Percentiles rank a stretch among this genome's conserved stretches.
These are phyloP conservation scores for Diophrys appendiculata DNA, from an alignment of 73 alveolate species.

Conservation along the genomic window DNA sequence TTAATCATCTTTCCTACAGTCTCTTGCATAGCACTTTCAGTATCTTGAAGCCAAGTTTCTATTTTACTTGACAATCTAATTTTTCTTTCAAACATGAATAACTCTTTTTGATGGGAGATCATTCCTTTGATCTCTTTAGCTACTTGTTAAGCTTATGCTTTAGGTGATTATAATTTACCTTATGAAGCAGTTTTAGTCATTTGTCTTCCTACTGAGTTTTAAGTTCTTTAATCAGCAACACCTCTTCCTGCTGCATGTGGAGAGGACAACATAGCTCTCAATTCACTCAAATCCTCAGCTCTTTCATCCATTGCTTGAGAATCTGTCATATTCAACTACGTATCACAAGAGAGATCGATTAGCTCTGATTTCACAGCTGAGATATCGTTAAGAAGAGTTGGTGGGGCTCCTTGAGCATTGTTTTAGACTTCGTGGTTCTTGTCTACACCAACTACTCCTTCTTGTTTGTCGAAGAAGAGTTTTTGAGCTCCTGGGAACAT, in stretches of 20 bases:
- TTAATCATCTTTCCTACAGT: slow-evolving; percentile 60
- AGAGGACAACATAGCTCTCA: background rate
- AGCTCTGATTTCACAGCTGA: background rate
- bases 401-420: slow-evolving; percentile 14
- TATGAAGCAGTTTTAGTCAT: too few species aligned
- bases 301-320: background rate
- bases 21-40: slow-evolving; percentile 67
- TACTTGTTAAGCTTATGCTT: slow-evolving; percentile 2
- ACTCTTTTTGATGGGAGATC: slow-evolving; percentile 58
- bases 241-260: slow-evolving; percentile 8
- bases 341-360: background rate
- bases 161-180: too few species aligned
- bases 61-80: slow-evolving; percentile 44
- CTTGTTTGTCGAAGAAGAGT: slow-evolving; percentile 42
- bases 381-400: slow-evolving; percentile 3
- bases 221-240: background rate
- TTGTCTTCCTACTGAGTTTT: too few species aligned
- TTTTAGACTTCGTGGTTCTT: too few species aligned
- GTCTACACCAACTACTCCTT: background rate
- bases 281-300: background rate
- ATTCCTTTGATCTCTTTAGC: slow-evolving; percentile 58
- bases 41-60: slow-evolving; percentile 62
- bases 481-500: slow-evolving; percentile 68
- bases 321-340: background rate
- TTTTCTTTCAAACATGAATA: slow-evolving; percentile 60